phyloP scores from a whole-genome alignment of 192 early-diverging fungal species.

The Podila horticola region DNA sequence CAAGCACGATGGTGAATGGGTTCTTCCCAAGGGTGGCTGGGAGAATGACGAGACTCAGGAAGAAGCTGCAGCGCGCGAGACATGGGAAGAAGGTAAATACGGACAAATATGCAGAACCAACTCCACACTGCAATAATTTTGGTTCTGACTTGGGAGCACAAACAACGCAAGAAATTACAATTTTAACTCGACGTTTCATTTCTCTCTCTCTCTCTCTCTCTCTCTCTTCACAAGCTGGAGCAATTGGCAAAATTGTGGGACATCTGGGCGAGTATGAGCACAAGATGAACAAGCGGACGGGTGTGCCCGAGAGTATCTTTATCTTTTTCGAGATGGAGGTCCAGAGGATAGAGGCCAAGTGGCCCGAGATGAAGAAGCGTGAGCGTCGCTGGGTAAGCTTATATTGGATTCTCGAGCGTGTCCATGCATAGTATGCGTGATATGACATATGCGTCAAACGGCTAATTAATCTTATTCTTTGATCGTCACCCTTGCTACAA shows the following conservation, averaged over 20 bases:
- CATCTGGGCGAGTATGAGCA: constrained; percentile 63
- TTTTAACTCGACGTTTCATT: neutral
- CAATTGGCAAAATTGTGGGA: constrained; percentile 59
- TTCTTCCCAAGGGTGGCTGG: constrained; percentile 73
- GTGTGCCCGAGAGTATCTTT: constrained; percentile 51
- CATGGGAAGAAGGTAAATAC: constrained; percentile 68
- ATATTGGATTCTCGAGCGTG: neutral
- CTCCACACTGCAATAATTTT: neutral
- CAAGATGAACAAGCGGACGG: constrained; percentile 50
- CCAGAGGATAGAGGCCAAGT: constrained; percentile 58
- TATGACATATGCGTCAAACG: no score
- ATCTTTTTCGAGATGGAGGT: constrained; percentile 68
- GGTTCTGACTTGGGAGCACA: neutral
- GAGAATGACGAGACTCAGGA: constrained; percentile 68
- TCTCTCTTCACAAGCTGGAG: constrained; percentile 52
- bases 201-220: neutral
- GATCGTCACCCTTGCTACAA: no score
- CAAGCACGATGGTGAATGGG: constrained; percentile 59
- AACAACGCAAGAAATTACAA: neutral
- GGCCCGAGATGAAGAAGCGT: constrained; percentile 64
- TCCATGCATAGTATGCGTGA: neutral
- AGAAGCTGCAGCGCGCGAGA: constrained; percentile 67
- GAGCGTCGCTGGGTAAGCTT: constrained; percentile 57
- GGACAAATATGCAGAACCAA: neutral
- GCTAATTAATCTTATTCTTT: no score